Conservation (phyloP, 2,329 filamentous ascomycete species). For the Aureobasidium lini region DNA sequence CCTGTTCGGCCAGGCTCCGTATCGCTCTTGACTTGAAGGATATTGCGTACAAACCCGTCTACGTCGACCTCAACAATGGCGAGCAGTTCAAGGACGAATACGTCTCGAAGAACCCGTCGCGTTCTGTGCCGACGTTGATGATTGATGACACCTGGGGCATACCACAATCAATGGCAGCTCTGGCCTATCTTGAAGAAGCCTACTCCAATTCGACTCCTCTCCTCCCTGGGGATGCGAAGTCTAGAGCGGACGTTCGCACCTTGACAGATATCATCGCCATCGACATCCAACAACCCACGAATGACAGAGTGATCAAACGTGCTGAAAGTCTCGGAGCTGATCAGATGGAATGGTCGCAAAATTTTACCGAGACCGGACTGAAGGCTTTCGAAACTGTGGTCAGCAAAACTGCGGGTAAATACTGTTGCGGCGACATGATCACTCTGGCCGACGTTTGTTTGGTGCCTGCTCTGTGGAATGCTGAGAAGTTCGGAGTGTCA, state of each 20-base stretch:
- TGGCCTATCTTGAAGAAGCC: constrained; percentile 56
- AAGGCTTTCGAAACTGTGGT: constrained; percentile 47
- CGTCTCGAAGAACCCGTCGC: constrained; percentile 45
- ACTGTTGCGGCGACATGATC: constrained; percentile 49
- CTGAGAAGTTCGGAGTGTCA: constrained; percentile 48
- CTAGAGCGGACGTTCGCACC: constrained; percentile 46
- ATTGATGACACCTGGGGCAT: constrained; percentile 26
- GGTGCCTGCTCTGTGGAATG: constrained; percentile 52
- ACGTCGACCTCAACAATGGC: constrained; percentile 48
- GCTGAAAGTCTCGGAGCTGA: constrained; percentile 40
- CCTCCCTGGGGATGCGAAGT: constrained; percentile 38
- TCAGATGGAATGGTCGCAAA: constrained; percentile 44
- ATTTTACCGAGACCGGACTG: constrained; percentile 47
- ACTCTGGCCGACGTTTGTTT: constrained; percentile 53
- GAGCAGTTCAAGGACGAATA: constrained; percentile 45
- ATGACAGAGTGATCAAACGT: constrained; percentile 45
- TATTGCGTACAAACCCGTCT: constrained; percentile 40
- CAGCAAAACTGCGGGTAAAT: constrained; percentile 37
- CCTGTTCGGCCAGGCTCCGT: constrained; percentile 54
- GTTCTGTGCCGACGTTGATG: constrained; percentile 47
- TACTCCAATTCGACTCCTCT: constrained; percentile 36
- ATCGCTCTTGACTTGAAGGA: constrained; percentile 52
- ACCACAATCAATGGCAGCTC: constrained; percentile 49
- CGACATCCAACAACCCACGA: constrained; percentile 56
- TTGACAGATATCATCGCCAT: constrained; percentile 48